Percentiles rank a stretch among this genome's conserved stretches.
Evolutionary conservation across 805 yeast species (phyloP).

Genomic region (Cyberlindnera americana): DNA sequence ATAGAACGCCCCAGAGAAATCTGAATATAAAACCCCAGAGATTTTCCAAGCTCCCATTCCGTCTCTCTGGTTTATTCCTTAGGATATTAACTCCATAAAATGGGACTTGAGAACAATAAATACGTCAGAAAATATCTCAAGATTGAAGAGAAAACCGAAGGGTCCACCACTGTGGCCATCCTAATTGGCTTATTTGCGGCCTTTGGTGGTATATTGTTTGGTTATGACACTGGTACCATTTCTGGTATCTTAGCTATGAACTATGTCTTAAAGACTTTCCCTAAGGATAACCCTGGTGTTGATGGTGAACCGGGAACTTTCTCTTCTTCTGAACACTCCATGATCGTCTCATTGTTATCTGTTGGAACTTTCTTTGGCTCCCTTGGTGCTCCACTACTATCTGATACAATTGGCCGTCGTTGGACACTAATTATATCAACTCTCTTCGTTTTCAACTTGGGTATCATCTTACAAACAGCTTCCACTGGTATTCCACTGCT

Average conservation of each 20-base stretch:
- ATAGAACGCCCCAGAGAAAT: too few species aligned
- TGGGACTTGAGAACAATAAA: slow-evolving; percentile 27
- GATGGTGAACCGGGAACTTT: slow-evolving; percentile 37
- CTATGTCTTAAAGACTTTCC: slow-evolving; percentile 43
- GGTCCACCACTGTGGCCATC: slow-evolving; percentile 37
- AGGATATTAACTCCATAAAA: background rate
- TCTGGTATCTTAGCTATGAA: slow-evolving; percentile 64
- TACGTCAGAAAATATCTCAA: slow-evolving; percentile 29
- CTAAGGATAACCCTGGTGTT: slow-evolving; percentile 30
- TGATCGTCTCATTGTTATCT: slow-evolving; percentile 65
- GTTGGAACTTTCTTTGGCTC: slow-evolving; percentile 72
- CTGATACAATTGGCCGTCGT: slow-evolving; percentile 54
- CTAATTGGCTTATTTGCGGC: slow-evolving; percentile 47
- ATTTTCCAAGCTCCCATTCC: too few species aligned
- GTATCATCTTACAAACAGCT: slow-evolving; percentile 47
- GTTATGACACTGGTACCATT: slow-evolving; percentile 67
- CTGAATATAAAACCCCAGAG: too few species aligned
- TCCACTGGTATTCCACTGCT: slow-evolving; percentile 44
- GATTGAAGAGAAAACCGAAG: background rate
- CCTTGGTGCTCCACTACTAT: slow-evolving; percentile 52
- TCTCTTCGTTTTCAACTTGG: slow-evolving; percentile 47
- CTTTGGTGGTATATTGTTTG: slow-evolving; percentile 62
- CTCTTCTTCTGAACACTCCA: slow-evolving; percentile 46
- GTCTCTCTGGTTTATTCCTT: too few species aligned
- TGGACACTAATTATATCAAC: slow-evolving; percentile 41